A percentile compares a stretch with the other conserved stretches of the same genome.
phyloP scores from a whole-genome alignment of 2,329 filamentous ascomycete genomes.

The Aphanoascus verrucosus region DNA sequence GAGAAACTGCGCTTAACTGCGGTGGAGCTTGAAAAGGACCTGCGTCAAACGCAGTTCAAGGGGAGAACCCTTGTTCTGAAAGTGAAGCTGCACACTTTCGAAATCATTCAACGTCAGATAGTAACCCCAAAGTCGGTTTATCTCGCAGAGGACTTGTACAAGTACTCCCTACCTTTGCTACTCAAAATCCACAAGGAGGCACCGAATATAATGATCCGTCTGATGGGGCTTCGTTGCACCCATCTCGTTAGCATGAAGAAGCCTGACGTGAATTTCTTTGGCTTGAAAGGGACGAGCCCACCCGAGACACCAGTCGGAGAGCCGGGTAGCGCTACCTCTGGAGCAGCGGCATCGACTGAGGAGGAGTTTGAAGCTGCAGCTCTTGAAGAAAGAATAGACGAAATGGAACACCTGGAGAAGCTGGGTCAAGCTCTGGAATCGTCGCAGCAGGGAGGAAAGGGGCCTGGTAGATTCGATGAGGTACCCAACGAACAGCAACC shows the following conservation, averaged over 20 bases:
- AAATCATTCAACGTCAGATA: conserved; percentile 75
- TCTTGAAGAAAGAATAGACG: conserved; percentile 48
- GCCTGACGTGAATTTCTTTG: conserved; percentile 71
- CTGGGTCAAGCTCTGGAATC: conserved; percentile 47
- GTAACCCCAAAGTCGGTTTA: conserved; percentile 61
- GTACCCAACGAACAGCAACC: background rate
- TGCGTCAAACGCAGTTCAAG: conserved; percentile 69
- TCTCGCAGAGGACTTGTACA: conserved; percentile 71
- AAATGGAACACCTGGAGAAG: conserved; percentile 51
- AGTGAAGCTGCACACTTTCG: conserved; percentile 87
- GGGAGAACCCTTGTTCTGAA: conserved; percentile 87
- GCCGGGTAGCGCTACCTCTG: background rate
- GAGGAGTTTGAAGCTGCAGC: conserved; percentile 34
- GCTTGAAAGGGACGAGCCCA: conserved; percentile 53
- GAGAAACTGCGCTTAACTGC: conserved; percentile 72
- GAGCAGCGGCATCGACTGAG: conserved; percentile 6
- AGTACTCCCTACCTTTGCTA: conserved; percentile 69
- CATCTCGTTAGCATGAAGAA: conserved; percentile 80
- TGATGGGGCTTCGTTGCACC: conserved; percentile 84
- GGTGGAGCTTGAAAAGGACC: conserved; percentile 75
- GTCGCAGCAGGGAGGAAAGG: background rate
- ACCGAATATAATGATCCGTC: conserved; percentile 62
- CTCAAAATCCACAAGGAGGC: conserved; percentile 74
- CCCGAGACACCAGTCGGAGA: background rate
- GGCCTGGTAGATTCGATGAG: background rate